phyloP scores from a whole-genome alignment of 2,329 filamentous ascomycete genomes.

The Tricladium varicosporioides region DNA sequence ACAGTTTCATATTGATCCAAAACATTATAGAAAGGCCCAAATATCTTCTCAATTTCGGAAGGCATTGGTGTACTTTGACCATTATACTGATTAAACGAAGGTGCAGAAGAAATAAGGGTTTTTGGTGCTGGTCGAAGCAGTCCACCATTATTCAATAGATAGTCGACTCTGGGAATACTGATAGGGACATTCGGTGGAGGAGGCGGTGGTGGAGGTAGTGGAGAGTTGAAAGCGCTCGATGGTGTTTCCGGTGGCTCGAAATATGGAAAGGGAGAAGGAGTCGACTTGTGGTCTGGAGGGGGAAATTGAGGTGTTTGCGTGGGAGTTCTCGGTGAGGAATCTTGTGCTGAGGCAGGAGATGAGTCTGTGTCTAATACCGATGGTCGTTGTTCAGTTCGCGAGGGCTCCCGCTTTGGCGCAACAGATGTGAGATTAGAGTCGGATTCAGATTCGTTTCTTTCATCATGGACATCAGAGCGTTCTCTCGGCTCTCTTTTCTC shows the following conservation, averaged over 20 bases:
- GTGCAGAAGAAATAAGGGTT: conserved; percentile 66
- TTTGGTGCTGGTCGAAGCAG: conserved; percentile 69
- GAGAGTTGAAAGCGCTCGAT: conserved; percentile 31
- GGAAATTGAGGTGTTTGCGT: conserved; percentile 52
- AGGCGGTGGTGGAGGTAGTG: conserved; percentile 69
- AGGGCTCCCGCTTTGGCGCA: conserved; percentile 38
- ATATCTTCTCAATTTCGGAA: conserved; percentile 69
- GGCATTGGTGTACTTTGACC: conserved; percentile 34
- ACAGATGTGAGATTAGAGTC: conserved; percentile 40
- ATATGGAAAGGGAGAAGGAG: conserved; percentile 33
- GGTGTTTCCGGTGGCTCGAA: conserved; percentile 36
- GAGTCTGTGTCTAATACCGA: conserved; percentile 30
- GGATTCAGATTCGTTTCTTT: conserved; percentile 32
- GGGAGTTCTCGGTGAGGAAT: conserved; percentile 60
- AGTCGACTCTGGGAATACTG: conserved; percentile 82
- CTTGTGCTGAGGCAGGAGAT: conserved; percentile 49
- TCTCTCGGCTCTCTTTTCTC: conserved; percentile 11
- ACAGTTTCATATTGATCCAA: conserved; percentile 85
- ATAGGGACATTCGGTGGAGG: conserved; percentile 55
- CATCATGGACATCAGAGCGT: conserved; percentile 9
- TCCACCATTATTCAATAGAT: conserved; percentile 86
- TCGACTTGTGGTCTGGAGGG: conserved; percentile 30
- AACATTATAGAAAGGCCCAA: conserved; percentile 77
- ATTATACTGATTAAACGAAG: conserved; percentile 47
- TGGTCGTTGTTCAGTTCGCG: conserved; percentile 36